Evolutionary conservation across 2,329 filamentous ascomycete genomes (phyloP).

Genomic region (Nannizziopsis arthrosporioides): DNA sequence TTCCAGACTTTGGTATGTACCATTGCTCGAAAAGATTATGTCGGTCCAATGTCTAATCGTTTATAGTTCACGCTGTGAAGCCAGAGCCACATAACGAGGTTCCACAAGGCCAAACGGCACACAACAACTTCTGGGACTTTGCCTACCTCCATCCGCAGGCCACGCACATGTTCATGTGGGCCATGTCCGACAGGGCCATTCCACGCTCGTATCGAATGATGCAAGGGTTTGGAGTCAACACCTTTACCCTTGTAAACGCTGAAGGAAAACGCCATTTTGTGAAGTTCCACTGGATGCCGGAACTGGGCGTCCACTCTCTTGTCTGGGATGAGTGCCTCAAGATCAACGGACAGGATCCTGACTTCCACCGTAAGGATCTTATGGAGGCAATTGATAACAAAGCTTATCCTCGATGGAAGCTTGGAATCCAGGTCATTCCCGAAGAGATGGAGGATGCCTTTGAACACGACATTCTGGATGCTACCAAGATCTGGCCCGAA

Average conservation of each 20-base stretch:
- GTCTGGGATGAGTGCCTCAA: constrained; percentile 71
- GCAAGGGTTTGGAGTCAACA: constrained; percentile 78
- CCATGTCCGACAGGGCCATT: constrained; percentile 62
- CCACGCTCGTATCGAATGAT: constrained; percentile 71
- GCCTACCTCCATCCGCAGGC: constrained; percentile 55
- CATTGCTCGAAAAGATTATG: background rate
- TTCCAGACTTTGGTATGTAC: constrained; percentile 48
- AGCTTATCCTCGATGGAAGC: constrained; percentile 64
- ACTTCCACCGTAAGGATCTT: constrained; percentile 71
- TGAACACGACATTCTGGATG: constrained; percentile 74
- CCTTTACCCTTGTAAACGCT: constrained; percentile 56
- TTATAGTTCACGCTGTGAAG: constrained; percentile 45
- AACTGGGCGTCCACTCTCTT: constrained; percentile 62
- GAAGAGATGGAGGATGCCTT: constrained; percentile 64
- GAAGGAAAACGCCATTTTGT: constrained; percentile 60
- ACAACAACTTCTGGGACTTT: constrained; percentile 73
- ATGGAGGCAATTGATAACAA: constrained; percentile 62
- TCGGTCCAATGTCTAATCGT: background rate
- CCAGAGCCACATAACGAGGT: constrained; percentile 60
- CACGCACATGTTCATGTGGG: constrained; percentile 70
- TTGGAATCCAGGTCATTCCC: constrained; percentile 66
- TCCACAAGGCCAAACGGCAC: constrained; percentile 57
- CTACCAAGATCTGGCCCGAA: constrained; percentile 78
- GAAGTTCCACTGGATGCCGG: constrained; percentile 67
- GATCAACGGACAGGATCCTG: constrained; percentile 60